Evolutionary conservation across 2,329 filamentous ascomycete genomes (phyloP).

Genomic region (Aspergillus fructus): DNA sequence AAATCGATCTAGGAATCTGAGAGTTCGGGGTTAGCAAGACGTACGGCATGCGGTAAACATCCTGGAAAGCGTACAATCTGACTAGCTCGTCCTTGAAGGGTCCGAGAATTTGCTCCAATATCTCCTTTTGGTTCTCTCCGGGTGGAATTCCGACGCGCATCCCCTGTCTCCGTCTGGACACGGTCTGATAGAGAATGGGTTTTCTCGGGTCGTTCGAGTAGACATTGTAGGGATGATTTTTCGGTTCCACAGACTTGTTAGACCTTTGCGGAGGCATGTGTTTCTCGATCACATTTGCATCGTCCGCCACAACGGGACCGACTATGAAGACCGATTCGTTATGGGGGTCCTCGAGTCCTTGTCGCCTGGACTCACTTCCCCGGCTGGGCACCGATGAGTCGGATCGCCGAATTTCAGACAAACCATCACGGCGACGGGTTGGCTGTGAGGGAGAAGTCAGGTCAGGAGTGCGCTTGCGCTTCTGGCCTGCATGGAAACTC

Average conservation of each 20-base stretch:
- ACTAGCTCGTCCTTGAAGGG: constrained; percentile 54
- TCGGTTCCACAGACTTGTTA: constrained; percentile 38
- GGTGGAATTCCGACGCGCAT: constrained; percentile 43
- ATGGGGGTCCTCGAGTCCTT: constrained; percentile 35
- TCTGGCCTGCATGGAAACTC: constrained; percentile 28
- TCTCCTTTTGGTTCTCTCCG: constrained; percentile 52
- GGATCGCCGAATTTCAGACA: constrained; percentile 25
- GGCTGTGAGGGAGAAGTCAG: constrained; percentile 23
- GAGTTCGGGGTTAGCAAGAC: constrained; percentile 4
- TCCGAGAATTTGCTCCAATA: constrained; percentile 60
- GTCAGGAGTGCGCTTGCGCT: constrained; percentile 38
- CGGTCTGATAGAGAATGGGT: constrained; percentile 49
- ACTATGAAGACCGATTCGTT: constrained; percentile 56
- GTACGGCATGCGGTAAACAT: neutral
- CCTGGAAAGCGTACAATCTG: constrained; percentile 45
- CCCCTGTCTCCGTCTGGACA: constrained; percentile 52
- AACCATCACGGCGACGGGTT: constrained; percentile 16
- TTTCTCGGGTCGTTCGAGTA: constrained; percentile 49
- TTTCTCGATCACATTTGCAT: constrained; percentile 61
- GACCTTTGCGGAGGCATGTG: constrained; percentile 51
- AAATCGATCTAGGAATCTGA: constrained; percentile 55
- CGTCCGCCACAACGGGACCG: constrained; percentile 59
- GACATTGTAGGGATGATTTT: constrained; percentile 51
- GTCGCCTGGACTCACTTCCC: constrained; percentile 32
- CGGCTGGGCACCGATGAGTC: constrained; percentile 27